phyloP scores from a whole-genome alignment of 164 flowering plant species.

The Dillenia suffruticosa region DNA sequence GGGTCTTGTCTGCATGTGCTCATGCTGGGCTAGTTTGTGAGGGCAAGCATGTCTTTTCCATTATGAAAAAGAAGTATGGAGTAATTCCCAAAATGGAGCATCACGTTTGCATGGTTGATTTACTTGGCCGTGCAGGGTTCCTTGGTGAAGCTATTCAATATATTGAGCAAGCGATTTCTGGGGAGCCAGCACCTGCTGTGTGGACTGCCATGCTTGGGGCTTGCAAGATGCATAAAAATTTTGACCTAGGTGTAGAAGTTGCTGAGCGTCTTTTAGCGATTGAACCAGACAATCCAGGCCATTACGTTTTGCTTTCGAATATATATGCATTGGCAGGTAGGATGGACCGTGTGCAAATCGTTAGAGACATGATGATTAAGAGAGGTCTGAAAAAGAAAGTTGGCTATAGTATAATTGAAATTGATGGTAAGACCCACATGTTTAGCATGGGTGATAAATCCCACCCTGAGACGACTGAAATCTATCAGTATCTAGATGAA shows the following conservation, averaged over 20 bases:
- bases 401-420: slow-evolving; percentile 65
- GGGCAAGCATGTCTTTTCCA: slow-evolving; percentile 34
- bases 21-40: slow-evolving; percentile 62
- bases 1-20: slow-evolving; percentile 70
- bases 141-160: slow-evolving; percentile 48
- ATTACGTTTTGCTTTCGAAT: slow-evolving; percentile 71
- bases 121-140: slow-evolving; percentile 74
- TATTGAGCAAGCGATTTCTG: slow-evolving; percentile 23
- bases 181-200: slow-evolving; percentile 44
- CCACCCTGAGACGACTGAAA: slow-evolving; percentile 40
- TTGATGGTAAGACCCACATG: slow-evolving; percentile 39
- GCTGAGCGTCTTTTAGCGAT: slow-evolving; percentile 52
- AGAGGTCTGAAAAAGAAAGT: slow-evolving; percentile 59
- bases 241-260: slow-evolving; percentile 46
- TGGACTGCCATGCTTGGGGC: slow-evolving; percentile 87
- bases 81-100: slow-evolving; percentile 57
- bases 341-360: slow-evolving; percentile 59
- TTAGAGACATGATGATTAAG: slow-evolving; percentile 51
- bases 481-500: slow-evolving; percentile 53
- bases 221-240: slow-evolving; percentile 75
- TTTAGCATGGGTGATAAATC: slow-evolving; percentile 68
- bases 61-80: slow-evolving; percentile 40
- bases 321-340: slow-evolving; percentile 66
- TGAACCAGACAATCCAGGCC: slow-evolving; percentile 67
- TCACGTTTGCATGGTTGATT: slow-evolving; percentile 74